Base-by-base conservation (phyloP, 306 rosid genomes). In the Prunus salicina region DNA sequence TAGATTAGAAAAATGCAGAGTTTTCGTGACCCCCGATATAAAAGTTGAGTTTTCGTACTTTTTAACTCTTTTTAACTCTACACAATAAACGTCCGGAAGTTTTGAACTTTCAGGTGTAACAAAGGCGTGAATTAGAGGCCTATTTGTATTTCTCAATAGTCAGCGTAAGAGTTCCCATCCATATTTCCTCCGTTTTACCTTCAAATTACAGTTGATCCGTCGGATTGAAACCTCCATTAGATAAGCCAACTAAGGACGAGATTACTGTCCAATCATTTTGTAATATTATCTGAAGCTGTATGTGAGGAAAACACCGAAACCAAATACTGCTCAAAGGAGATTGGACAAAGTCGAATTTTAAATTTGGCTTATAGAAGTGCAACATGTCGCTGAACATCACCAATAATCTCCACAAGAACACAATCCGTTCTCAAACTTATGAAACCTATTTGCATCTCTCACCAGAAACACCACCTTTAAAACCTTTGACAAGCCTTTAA, bases 331-430 rank as follows among this genome's bases (percentile, higher is more conserved):
- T 38, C 43, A 38, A 1, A 38, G 1, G 43, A 38, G 9, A 38
- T 6, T 38, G 2, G 10, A 38, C 43, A 7, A 7, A 38, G 43
- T 7, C 1, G 43, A 7, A 7, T 38, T 38, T 38, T 38, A 38
- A 38, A 38, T 38, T 38, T 38, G 9, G 43, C 43, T 38, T 6
- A 38, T 38, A 38, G 41, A 34, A 34, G 43, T 38, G 9, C 43
- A 38, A 38, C 43, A 38, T 38, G 43, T 38, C 9, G 43, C 43
- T 38, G 43, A 7, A 38, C 43, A 61, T 84, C 76, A 88, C 93
- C 91, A 88, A 73, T 88, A 90, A 75, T 86, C 96, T 22, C 86
- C 81, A 84, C 93, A 90, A 5, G 93, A 84, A 69, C 96, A 91
- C 32, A 50, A 38, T 7, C 85, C 90, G 14, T 74, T 79, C 79